A percentile compares a stretch with the other conserved stretches of the same genome.
Evolutionary conservation across 2,329 filamentous ascomycete genomes (phyloP).

Genomic region (Pseudogymnoascus sp.): DNA sequence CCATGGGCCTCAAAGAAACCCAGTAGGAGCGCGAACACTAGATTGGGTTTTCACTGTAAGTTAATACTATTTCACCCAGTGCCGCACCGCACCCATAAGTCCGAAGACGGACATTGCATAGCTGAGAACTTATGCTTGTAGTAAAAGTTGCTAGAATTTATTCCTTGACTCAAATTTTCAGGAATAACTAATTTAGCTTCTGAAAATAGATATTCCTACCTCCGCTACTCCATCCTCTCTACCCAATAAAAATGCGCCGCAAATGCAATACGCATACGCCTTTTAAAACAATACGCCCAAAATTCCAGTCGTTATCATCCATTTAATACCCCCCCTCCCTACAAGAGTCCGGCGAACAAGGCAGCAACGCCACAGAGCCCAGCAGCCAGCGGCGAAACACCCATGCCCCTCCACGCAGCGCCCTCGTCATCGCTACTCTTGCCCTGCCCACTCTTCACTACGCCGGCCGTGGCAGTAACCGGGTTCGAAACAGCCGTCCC

Average conservation of each 20-base stretch:
- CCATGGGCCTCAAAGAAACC: too few relatives aligned
- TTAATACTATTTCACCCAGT: too few relatives aligned
- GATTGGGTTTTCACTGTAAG: too few relatives aligned
- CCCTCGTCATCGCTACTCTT: neutral
- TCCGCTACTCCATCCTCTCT: neutral
- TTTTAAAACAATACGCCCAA: neutral
- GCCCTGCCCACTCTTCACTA: neutral
- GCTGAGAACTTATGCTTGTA: too few relatives aligned
- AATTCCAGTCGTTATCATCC: neutral
- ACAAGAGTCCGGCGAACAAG: neutral
- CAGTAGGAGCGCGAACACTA: too few relatives aligned
- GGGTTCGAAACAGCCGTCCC: conserved; percentile 43
- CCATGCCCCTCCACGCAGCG: neutral
- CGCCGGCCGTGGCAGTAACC: conserved; percentile 40
- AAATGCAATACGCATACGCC: neutral
- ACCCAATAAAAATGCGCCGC: neutral
- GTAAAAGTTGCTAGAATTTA: too few relatives aligned
- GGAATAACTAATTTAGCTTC: too few relatives aligned
- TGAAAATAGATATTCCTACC: neutral
- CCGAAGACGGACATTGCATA: too few relatives aligned
- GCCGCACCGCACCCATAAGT: too few relatives aligned
- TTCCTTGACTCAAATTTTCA: too few relatives aligned
- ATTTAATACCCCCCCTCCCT: neutral
- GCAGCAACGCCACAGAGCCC: neutral
- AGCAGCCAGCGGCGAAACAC: neutral